Evolutionary conservation across 192 early-diverging fungal genomes (phyloP).

Genomic region (Entomortierella beljakovae): DNA sequence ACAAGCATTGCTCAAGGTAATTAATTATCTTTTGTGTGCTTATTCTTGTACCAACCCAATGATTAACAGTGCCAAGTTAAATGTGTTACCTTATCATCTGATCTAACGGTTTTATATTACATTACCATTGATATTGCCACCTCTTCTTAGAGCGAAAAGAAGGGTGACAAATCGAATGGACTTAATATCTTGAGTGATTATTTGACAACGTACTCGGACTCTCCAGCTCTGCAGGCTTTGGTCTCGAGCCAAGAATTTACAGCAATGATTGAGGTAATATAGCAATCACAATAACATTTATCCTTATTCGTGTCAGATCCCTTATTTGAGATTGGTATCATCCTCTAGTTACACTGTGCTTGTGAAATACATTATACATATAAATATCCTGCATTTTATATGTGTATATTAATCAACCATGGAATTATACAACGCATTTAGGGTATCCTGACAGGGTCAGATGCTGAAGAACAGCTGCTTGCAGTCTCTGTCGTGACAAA

Average conservation of each 20-base stretch:
- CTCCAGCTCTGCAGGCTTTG: constrained; percentile 57
- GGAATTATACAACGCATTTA: background rate
- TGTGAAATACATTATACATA: too few relatives aligned
- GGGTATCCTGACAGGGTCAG: constrained; percentile 55
- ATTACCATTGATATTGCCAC: background rate
- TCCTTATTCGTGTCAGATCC: background rate
- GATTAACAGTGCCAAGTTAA: too few relatives aligned
- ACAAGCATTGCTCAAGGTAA: constrained; percentile 53
- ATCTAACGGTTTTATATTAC: background rate
- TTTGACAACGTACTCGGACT: constrained; percentile 58
- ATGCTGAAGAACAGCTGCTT: constrained; percentile 67
- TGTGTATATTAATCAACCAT: background rate
- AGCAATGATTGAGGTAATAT: constrained; percentile 48
- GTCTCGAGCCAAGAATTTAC: constrained; percentile 56
- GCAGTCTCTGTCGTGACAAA: constrained; percentile 72
- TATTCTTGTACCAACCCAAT: too few relatives aligned
- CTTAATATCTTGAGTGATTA: constrained; percentile 59
- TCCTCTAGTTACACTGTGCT: too few relatives aligned
- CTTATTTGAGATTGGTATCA: too few relatives aligned
- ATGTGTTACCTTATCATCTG: too few relatives aligned
- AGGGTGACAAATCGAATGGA: constrained; percentile 38
- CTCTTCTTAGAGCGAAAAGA: constrained; percentile 46
- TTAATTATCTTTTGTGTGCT: background rate
- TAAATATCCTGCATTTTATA: too few relatives aligned
- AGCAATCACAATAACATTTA: too few relatives aligned